These are phyloP conservation scores for Mycosphaerelloides madeirae DNA, from an alignment of 2,329 filamentous ascomycete genomes.

Conservation along the genomic window DNA sequence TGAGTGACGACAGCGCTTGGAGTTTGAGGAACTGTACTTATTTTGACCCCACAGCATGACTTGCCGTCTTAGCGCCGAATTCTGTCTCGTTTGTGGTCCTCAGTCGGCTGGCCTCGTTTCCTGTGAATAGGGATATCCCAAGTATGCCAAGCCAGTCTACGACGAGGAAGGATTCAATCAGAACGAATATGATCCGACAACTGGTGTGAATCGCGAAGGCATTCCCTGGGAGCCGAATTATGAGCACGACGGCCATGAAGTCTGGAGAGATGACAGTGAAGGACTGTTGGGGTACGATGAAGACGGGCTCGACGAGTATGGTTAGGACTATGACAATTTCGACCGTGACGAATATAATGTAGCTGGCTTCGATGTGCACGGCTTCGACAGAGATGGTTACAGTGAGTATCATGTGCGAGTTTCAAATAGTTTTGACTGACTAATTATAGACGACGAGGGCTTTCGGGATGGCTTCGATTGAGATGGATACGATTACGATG, in stretches of 20 bases:
- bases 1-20: too few species aligned
- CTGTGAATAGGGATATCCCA: conserved; percentile 6
- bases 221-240: conserved; percentile 2
- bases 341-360: not conserved
- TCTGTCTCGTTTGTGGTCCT: conserved; percentile 7
- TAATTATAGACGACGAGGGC: conserved; percentile 1
- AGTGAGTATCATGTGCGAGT: too few species aligned
- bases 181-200: conserved; percentile 4
- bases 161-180: conserved; percentile 7
- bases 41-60: too few species aligned
- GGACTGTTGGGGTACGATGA: conserved; percentile 1
- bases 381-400: conserved; percentile 2
- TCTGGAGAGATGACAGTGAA: not conserved
- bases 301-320: conserved; percentile 2
- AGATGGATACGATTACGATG: conserved; percentile 1
- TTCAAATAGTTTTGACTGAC: not conserved
- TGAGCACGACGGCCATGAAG: conserved; percentile 1
- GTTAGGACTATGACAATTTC: not conserved
- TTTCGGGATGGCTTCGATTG: not conserved
- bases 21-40: too few species aligned
- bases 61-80: not conserved
- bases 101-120: conserved; percentile 2
- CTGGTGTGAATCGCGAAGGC: conserved; percentile 6
- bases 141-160: conserved; percentile 3
- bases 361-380: not conserved